These are phyloP conservation scores for Globisporangium spinosum DNA, from an alignment of 352 stramenopile genomes.

Conservation along the genomic window DNA sequence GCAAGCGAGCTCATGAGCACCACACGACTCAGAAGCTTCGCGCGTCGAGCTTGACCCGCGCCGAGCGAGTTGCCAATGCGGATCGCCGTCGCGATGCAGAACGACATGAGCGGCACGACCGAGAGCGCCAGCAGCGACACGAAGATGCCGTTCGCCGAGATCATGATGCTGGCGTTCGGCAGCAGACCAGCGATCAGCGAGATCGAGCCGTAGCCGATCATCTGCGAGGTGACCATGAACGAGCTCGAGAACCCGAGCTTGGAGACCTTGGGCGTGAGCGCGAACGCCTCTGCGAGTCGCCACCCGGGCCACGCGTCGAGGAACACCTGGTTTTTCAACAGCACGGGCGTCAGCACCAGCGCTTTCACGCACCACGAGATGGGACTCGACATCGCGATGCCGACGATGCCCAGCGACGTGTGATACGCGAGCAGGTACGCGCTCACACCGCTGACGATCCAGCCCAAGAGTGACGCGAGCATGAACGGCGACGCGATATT, in stretches of 20 bases:
- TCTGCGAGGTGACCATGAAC: constrained; percentile 22
- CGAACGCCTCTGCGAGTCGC: constrained; percentile 11
- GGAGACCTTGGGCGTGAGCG: constrained; percentile 15
- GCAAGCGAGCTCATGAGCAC: constrained; percentile 17
- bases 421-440: constrained; percentile 41
- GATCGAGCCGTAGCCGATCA: constrained; percentile 20
- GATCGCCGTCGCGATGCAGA: constrained; percentile 30
- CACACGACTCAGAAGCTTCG: constrained; percentile 19
- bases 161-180: constrained; percentile 30
- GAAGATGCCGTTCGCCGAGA: constrained; percentile 36
- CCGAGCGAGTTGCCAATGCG: constrained; percentile 34
- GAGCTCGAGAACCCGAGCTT: constrained; percentile 17
- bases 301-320: constrained; percentile 22
- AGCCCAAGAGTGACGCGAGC: constrained; percentile 20
- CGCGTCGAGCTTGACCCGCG: constrained; percentile 25
- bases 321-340: constrained; percentile 26
- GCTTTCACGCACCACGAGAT: constrained; percentile 27
- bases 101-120: constrained; percentile 28
- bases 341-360: constrained; percentile 22
- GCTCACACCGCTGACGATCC: constrained; percentile 18
- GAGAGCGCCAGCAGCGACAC: constrained; percentile 26
- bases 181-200: constrained; percentile 26
- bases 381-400: constrained; percentile 25
- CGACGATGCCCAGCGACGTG: constrained; percentile 32
- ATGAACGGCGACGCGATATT: constrained; percentile 37